Conservation (phyloP, 805 yeast species). For the baker's yeast (Saccharomyces cerevisiae) region DNA sequence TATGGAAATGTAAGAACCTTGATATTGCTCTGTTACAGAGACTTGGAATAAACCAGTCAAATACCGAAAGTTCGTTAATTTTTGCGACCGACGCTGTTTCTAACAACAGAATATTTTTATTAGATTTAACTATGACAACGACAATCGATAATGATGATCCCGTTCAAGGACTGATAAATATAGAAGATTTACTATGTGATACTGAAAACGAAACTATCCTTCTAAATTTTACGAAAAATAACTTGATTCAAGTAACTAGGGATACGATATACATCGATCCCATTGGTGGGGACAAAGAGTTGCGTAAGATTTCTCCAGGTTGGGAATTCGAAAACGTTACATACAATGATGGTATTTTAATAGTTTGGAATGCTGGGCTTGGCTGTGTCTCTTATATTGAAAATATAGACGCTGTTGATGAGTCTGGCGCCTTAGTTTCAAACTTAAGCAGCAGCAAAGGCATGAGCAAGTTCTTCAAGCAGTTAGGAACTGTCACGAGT, state of each 20-base stretch:
- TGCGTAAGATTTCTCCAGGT: slow-evolving; percentile 1
- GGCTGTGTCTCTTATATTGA: slow-evolving; percentile 4
- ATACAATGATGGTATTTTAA: slow-evolving; percentile 2
- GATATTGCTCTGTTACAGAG: not conserved
- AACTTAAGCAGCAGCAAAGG: not conserved
- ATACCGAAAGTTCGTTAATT: slow-evolving; percentile 4
- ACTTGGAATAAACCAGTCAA: not conserved
- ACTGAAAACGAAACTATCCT: slow-evolving; percentile 5
- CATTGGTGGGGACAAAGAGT: not conserved
- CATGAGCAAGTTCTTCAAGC: not conserved
- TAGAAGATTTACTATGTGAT: slow-evolving; percentile 15
- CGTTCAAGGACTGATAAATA: slow-evolving; percentile 6
- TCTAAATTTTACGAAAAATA: slow-evolving; percentile 6
- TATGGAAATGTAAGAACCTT: not conserved
- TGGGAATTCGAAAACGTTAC: slow-evolving; percentile 11
- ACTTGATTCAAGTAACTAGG: slow-evolving; percentile 13
- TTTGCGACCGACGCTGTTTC: slow-evolving; percentile 8
- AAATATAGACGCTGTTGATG: slow-evolving; percentile 3
- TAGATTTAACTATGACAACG: slow-evolving; percentile 2
- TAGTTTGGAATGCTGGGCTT: slow-evolving; percentile 14
- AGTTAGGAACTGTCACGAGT: not conserved
- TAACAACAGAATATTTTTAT: slow-evolving; percentile 4
- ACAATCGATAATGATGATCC: not conserved
- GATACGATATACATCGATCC: slow-evolving; percentile 6
- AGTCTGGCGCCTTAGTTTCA: not conserved